Base-by-base conservation (phyloP, 164 flowering plant genomes). In the Annona squamosa region DNA sequence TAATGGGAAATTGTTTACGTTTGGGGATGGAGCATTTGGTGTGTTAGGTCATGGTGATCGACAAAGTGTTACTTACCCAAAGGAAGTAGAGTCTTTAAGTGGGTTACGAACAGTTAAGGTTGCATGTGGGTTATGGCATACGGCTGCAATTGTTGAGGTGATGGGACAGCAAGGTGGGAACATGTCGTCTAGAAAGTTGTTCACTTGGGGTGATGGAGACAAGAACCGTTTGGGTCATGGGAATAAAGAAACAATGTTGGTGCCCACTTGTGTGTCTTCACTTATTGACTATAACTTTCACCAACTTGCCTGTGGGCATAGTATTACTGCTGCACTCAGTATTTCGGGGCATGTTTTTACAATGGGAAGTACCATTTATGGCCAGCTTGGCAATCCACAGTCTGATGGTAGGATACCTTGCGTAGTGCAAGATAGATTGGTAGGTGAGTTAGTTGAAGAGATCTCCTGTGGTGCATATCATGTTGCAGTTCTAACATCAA, bases 131-230 rank as follows among this genome's bases (percentile, higher is more conserved):
- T 82, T 88, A 3, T 92, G 91, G 90, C 98, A 92, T 70, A 92
- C 94, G 26, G 93, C 93, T 43, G 96, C 96, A 7, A 87, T 92
- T 72, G 89, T 92, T 9, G 98, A 92, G 77, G 84, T 89, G 46
- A 82, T 75, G 64, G 78, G 73, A 77, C 89, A 84, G 26, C 41
- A 79, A 6, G 84, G 85, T 64, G 52, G 72, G 26, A 84, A 76
- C 72, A 65, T 75, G 63, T 62, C 82, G 62, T 79, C 89, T 42
- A 82, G 86, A 75, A 92, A 92, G 78, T 71, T 92, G 71, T 92
- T 89, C 79, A 89, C 96, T 18, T 91, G 98, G 98, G 98, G 98
- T 26, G 94, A 89, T 76, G 98, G 98, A 56, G 93, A 91, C 72
- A 88, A 87, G 78, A 9, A 87, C 65, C 86, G 91, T 3, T 77